Evolutionary conservation across 2,329 filamentous ascomycete species (phyloP).

Genomic region (Venturia effusa): DNA sequence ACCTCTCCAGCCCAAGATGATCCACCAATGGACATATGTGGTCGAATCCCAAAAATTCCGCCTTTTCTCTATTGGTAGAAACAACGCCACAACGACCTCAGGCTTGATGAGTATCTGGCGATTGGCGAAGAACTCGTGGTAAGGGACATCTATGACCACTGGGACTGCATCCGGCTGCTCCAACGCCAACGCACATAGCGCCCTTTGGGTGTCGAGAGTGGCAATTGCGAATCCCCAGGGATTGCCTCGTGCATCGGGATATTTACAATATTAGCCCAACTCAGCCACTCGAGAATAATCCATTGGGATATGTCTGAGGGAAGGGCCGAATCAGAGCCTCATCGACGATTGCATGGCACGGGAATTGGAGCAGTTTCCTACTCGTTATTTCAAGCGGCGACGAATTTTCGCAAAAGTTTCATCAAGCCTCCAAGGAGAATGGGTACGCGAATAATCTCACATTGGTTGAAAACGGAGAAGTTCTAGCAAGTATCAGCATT

Average conservation of each 20-base stretch:
- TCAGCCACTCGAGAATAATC: constrained; percentile 41
- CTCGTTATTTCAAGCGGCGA: constrained; percentile 47
- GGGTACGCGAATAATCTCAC: constrained; percentile 46
- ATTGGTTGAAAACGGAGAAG: constrained; percentile 43
- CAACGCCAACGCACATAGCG: constrained; percentile 37
- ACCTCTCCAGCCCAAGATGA: constrained; percentile 40
- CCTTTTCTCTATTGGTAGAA: constrained; percentile 43
- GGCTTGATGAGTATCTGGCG: constrained; percentile 33
- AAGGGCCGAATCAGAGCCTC: neutral
- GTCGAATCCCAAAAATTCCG: constrained; percentile 51
- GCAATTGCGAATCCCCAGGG: constrained; percentile 24
- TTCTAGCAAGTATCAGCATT: constrained; percentile 31
- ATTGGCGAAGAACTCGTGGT: constrained; percentile 42
- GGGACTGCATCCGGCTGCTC: constrained; percentile 31
- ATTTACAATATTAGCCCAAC: constrained; percentile 43
- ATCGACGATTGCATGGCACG: constrained; percentile 3
- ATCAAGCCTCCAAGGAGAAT: constrained; percentile 51
- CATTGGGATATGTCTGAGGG: constrained; percentile 47
- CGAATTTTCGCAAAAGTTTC: constrained; percentile 42
- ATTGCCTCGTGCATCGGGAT: constrained; percentile 37
- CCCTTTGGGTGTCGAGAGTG: constrained; percentile 33
- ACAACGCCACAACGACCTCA: constrained; percentile 32
- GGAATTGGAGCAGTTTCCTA: constrained; percentile 19
- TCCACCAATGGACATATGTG: constrained; percentile 45
- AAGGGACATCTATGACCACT: constrained; percentile 36